Evolutionary conservation across 2,329 filamentous ascomycete genomes (phyloP).

Genomic region (Fusarium oligoseptatum): DNA sequence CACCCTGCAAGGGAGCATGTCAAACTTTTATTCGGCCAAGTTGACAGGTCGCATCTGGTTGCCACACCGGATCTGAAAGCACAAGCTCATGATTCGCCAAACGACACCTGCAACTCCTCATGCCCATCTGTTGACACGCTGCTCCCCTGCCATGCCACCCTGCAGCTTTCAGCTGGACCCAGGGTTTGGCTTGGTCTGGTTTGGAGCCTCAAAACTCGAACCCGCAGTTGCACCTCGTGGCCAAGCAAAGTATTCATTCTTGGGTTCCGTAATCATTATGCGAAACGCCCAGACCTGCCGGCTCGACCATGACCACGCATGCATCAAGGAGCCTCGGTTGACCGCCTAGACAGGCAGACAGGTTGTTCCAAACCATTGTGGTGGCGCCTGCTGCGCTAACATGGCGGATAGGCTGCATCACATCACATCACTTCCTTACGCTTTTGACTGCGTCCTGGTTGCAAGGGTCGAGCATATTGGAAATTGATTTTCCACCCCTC

Average conservation of each 20-base stretch:
- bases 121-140: background rate
- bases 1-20: slow-evolving; percentile 31
- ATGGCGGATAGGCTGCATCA: background rate
- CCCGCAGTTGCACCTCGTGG: background rate
- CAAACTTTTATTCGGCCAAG: slow-evolving; percentile 23
- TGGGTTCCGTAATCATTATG: slow-evolving; percentile 2
- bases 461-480: background rate
- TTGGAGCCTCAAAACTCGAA: slow-evolving; percentile 1
- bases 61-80: slow-evolving; percentile 17
- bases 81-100: slow-evolving; percentile 11
- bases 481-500: background rate
- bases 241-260: background rate
- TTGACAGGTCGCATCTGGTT: slow-evolving; percentile 25
- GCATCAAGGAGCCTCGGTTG: slow-evolving; percentile 5
- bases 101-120: slow-evolving; percentile 4
- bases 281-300: slow-evolving; percentile 4
- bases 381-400: slow-evolving; percentile 7
- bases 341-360: background rate
- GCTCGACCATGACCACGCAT: background rate
- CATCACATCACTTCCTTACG: background rate
- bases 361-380: background rate
- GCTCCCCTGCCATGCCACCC: slow-evolving; percentile 16
- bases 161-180: slow-evolving; percentile 15
- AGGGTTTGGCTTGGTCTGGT: background rate
- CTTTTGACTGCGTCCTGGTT: background rate